phyloP scores from a whole-genome alignment of 495 filamentous ascomycete species.

The Podospora tetraspora region DNA sequence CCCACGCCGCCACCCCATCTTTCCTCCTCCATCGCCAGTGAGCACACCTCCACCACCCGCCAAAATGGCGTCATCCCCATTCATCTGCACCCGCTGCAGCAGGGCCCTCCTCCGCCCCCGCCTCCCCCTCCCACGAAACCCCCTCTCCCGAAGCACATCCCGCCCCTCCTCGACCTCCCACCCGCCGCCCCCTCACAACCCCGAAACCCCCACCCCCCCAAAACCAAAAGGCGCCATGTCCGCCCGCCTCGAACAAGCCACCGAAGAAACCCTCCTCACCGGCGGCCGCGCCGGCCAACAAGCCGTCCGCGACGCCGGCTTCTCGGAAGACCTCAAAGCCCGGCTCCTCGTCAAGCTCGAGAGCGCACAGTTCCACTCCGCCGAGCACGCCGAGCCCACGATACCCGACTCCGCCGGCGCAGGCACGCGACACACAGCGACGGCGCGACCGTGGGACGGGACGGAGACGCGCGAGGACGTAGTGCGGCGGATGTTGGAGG shows the following conservation, averaged over 20 bases:
- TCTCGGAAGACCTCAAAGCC: conserved; percentile 77
- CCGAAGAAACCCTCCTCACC: conserved; percentile 68
- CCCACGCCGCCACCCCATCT: not conserved
- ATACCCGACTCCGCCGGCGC: conserved; percentile 58
- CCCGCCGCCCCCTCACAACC: not conserved
- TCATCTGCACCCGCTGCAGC: conserved; percentile 14
- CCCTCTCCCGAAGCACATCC: not conserved
- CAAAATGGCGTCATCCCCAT: conserved; percentile 7
- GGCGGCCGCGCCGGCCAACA: conserved; percentile 65
- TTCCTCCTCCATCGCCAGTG: not conserved
- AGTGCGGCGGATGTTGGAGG: conserved; percentile 81
- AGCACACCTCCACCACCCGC: not conserved
- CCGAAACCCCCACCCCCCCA: not conserved
- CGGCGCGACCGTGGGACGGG: conserved; percentile 72
- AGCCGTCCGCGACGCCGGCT: conserved; percentile 78
- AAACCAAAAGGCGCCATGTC: conserved; percentile 59
- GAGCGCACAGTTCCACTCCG: conserved; percentile 60
- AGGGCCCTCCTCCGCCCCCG: conserved; percentile 9
- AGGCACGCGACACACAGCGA: conserved; percentile 67
- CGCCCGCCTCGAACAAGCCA: conserved; percentile 68
- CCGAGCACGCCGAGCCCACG: conserved; percentile 57
- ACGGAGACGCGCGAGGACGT: conserved; percentile 67
- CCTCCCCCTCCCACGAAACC: not conserved
- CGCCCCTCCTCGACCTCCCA: not conserved
- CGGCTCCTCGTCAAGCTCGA: conserved; percentile 69